phyloP scores from a whole-genome alignment of 805 yeast genomes.

The Teunomyces gatunensis region DNA sequence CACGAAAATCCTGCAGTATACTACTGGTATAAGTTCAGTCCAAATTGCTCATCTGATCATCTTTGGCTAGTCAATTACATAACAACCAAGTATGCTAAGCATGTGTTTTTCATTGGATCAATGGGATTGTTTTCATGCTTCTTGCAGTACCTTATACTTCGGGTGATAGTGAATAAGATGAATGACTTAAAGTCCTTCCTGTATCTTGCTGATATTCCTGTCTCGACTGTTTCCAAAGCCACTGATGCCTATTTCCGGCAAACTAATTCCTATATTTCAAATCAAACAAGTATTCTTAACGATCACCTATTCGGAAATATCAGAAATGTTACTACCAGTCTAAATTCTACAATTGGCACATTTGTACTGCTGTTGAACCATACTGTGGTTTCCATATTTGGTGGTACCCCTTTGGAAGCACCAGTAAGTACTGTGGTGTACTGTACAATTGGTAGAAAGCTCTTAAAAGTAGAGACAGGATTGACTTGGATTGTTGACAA shows the following conservation, averaged over 20 bases:
- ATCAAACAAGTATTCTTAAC: constrained; percentile 55
- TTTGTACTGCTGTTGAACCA: constrained; percentile 60
- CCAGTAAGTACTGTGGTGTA: constrained; percentile 69
- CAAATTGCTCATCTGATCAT: neutral
- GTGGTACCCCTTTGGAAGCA: constrained; percentile 60
- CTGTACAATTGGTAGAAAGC: constrained; percentile 76
- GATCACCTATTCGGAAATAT: constrained; percentile 66
- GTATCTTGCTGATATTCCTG: neutral
- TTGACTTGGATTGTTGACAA: constrained; percentile 74
- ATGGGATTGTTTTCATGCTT: constrained; percentile 54
- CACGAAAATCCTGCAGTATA: constrained; percentile 6
- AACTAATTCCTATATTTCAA: constrained; percentile 53
- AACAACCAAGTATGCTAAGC: constrained; percentile 51
- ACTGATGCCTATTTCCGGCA: constrained; percentile 7
- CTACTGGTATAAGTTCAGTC: constrained; percentile 5
- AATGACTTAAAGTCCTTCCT: neutral
- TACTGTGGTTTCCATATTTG: constrained; percentile 59
- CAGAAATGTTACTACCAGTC: constrained; percentile 49
- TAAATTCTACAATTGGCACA: constrained; percentile 58
- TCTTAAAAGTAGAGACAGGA: constrained; percentile 64
- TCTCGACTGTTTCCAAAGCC: constrained; percentile 1
- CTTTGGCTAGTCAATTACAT: constrained; percentile 31
- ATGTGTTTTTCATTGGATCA: constrained; percentile 51
- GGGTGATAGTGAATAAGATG: constrained; percentile 13
- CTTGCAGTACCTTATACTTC: constrained; percentile 52